Evolutionary conservation across 352 stramenopile genomes (phyloP).

Genomic region (Globisporangium takayamanum): DNA sequence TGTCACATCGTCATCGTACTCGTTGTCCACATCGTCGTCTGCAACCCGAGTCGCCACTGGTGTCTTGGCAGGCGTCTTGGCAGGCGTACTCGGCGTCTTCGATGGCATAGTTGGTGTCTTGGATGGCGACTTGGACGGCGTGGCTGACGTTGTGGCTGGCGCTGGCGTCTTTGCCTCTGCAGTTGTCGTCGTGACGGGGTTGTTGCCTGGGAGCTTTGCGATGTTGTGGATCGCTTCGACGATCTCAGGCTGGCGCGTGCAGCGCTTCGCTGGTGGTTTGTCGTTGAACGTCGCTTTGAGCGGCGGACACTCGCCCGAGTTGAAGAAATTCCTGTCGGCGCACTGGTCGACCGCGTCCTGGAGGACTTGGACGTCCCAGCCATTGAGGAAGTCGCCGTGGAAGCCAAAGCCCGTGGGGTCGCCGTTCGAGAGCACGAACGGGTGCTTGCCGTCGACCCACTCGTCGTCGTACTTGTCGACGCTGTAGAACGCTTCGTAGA

Average conservation of each 20-base stretch:
- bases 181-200: constrained; percentile 15
- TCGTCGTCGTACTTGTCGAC: constrained; percentile 41
- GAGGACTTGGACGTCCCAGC: constrained; percentile 37
- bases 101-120: neutral
- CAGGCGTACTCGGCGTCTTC: neutral
- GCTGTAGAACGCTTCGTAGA: constrained; percentile 49
- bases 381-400: constrained; percentile 50
- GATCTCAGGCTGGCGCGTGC: constrained; percentile 31
- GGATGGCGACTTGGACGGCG: neutral
- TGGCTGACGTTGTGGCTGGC: neutral
- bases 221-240: constrained; percentile 24
- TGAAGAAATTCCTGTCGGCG: constrained; percentile 44
- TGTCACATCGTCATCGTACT: too few species aligned
- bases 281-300: constrained; percentile 30
- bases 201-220: constrained; percentile 27
- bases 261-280: constrained; percentile 23
- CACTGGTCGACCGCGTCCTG: constrained; percentile 38
- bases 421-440: constrained; percentile 43
- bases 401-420: constrained; percentile 42
- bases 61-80: too few species aligned
- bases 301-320: constrained; percentile 33
- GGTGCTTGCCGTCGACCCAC: constrained; percentile 38
- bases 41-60: too few species aligned
- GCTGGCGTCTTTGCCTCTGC: neutral
- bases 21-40: too few species aligned